These are phyloP conservation scores for Scheffersomyces spartinae DNA, from an alignment of 805 yeast species.

Conservation along the genomic window DNA sequence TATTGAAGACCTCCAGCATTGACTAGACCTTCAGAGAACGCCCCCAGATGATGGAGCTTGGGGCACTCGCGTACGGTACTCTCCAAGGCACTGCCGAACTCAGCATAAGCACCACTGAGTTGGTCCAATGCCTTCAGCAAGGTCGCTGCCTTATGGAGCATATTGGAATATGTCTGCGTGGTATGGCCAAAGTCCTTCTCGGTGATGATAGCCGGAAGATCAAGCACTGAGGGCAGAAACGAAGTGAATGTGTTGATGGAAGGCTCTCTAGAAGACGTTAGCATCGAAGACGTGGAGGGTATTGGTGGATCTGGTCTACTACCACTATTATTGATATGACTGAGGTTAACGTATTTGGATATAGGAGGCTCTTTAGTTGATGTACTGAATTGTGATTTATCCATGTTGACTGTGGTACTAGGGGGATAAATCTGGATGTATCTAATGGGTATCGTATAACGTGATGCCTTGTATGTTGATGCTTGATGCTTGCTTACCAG, in stretches of 20 bases:
- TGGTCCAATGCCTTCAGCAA: conserved; percentile 35
- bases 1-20: conserved; percentile 71
- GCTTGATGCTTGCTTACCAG: too few species aligned
- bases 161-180: conserved; percentile 33
- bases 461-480: too few species aligned
- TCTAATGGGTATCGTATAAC: too few species aligned
- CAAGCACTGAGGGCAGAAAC: conserved; percentile 41
- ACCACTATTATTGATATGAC: conserved; percentile 3
- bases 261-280: conserved; percentile 12
- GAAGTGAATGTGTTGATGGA: conserved; percentile 34
- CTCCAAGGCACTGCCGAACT: conserved; percentile 63
- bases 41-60: conserved; percentile 48
- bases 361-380: too few species aligned
- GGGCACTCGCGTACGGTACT: conserved; percentile 36
- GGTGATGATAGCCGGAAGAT: conserved; percentile 49
- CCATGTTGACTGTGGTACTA: too few species aligned
- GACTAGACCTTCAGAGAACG: conserved; percentile 49
- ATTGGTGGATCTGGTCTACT: conserved; percentile 3
- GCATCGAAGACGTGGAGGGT: conserved; percentile 1
- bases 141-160: conserved; percentile 34
- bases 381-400: too few species aligned
- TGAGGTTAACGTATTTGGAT: too few species aligned
- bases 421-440: too few species aligned
- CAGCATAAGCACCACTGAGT: conserved; percentile 52
- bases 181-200: conserved; percentile 46